phyloP scores from a whole-genome alignment of 441 rosid genomes.

The Bruguiera hainesii region DNA sequence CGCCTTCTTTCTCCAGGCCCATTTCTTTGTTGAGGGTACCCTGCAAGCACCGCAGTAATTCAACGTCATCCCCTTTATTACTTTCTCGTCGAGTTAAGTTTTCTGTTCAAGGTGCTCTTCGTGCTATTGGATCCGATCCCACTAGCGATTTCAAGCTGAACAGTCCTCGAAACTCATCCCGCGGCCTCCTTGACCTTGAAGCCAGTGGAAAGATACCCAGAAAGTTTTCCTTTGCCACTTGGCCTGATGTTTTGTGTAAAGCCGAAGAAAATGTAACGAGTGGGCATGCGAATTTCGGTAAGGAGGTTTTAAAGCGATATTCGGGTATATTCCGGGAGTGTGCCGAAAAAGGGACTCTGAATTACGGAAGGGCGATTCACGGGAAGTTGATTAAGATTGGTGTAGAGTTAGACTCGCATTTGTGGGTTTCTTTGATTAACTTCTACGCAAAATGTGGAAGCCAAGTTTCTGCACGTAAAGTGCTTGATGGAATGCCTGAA shows the following conservation, averaged over 20 bases:
- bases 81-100: constrained; percentile 9
- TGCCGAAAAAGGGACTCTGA: constrained; percentile 28
- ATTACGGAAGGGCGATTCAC: constrained; percentile 34
- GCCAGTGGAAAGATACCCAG: constrained; percentile 3
- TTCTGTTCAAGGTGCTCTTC: constrained; percentile 11
- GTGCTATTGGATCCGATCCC: not conserved
- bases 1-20: not conserved
- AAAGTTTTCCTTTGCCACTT: not conserved
- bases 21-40: constrained; percentile 13
- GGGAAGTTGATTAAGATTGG: constrained; percentile 24
- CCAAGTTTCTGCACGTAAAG: constrained; percentile 38
- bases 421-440: constrained; percentile 58
- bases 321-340: constrained; percentile 34
- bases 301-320: constrained; percentile 25
- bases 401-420: constrained; percentile 36
- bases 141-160: not conserved
- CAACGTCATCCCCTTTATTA: constrained; percentile 1
- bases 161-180: not conserved
- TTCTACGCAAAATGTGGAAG: constrained; percentile 60
- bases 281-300: constrained; percentile 1
- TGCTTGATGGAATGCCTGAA: constrained; percentile 60
- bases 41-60: not conserved
- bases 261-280: constrained; percentile 5
- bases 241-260: not conserved
- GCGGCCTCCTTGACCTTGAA: constrained; percentile 6